These are phyloP conservation scores for Cichorium intybus DNA, from an alignment of 140 eudicot species.

Conservation along the genomic window DNA sequence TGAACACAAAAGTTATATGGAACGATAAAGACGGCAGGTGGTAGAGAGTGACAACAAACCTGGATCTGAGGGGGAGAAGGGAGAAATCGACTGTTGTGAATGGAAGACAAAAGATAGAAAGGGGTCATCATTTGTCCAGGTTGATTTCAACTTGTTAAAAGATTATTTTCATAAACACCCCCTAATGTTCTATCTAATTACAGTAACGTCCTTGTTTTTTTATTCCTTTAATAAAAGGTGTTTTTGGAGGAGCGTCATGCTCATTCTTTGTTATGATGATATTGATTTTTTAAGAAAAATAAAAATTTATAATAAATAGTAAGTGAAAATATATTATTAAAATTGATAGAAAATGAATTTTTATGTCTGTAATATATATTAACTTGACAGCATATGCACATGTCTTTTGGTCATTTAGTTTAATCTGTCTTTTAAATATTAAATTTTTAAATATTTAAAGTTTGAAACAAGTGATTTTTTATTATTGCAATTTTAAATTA, in stretches of 20 bases:
- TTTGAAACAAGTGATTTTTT: no score
- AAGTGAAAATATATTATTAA: no score
- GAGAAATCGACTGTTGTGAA: slow-evolving; percentile 28
- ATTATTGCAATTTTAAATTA: no score
- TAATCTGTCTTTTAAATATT: no score
- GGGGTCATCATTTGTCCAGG: slow-evolving; percentile 20
- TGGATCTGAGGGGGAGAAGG: slow-evolving; percentile 34
- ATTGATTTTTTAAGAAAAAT: no score
- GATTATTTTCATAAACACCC: slow-evolving; percentile 15
- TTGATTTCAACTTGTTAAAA: slow-evolving; percentile 20
- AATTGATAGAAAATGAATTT: no score
- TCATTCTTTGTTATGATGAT: background rate
- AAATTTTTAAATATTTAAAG: no score
- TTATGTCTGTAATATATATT: no score
- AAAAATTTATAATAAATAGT: no score
- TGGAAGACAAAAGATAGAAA: slow-evolving; percentile 30
- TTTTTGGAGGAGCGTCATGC: background rate
- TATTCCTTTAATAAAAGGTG: background rate
- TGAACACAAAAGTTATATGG: background rate
- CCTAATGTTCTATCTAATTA: slow-evolving; percentile 7
- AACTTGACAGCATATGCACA: no score
- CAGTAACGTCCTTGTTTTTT: background rate
- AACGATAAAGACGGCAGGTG: background rate
- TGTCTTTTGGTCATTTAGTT: no score
- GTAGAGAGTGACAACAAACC: slow-evolving; percentile 28